These are phyloP conservation scores for Metroxylon sagu DNA, from an alignment of 176 grass and related monocot genomes.

Conservation along the genomic window DNA sequence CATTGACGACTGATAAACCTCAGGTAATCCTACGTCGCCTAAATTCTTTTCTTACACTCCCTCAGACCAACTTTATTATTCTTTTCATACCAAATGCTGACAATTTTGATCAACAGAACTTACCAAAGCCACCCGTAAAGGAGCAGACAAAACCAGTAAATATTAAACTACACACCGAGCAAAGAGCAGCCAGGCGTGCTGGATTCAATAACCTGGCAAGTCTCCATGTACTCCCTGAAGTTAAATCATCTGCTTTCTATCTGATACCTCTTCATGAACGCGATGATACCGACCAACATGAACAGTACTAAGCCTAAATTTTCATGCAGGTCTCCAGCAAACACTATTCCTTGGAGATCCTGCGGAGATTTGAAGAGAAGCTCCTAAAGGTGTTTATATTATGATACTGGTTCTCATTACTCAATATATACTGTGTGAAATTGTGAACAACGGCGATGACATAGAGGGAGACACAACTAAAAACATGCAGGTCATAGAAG, in stretches of 20 bases:
- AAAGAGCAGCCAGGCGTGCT: conserved; percentile 59
- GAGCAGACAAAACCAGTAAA: conserved; percentile 37
- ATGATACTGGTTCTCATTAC: no score
- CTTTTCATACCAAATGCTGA: no score
- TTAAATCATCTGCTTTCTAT: no score
- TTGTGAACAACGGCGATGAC: no score
- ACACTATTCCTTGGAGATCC: conserved; percentile 73
- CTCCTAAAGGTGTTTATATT: conserved; percentile 34
- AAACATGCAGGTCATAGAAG: conserved; percentile 54
- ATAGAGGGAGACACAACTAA: no score
- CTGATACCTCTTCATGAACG: no score
- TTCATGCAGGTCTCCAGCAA: conserved; percentile 66
- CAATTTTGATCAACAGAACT: not conserved
- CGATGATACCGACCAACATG: no score
- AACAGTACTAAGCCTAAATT: not conserved
- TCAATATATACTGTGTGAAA: no score
- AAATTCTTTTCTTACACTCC: not conserved
- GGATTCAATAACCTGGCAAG: conserved; percentile 72
- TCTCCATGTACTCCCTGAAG: not conserved
- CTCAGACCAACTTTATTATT: no score
- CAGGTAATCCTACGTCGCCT: not conserved
- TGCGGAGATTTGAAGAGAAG: conserved; percentile 81
- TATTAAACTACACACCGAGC: conserved; percentile 65
- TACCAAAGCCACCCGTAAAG: conserved; percentile 28
- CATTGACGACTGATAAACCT: conserved; percentile 26